These are phyloP conservation scores for Exophiala mesophila DNA, from an alignment of 2,329 filamentous ascomycete genomes.

Conservation along the genomic window DNA sequence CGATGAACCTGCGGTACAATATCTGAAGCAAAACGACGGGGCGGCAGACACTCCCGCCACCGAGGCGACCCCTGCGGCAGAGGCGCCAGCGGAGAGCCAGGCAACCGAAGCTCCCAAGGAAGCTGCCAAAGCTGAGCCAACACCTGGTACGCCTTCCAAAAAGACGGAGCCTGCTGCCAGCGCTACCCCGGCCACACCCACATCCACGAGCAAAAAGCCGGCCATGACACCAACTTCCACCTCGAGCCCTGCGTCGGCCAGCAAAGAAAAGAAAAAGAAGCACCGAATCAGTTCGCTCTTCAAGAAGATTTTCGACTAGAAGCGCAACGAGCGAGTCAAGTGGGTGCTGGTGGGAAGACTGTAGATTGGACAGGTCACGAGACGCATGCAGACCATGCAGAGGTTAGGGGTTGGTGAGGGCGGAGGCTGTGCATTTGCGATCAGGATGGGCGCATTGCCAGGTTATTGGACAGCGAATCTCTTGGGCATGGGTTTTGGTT, in stretches of 20 bases:
- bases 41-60: slow-evolving; percentile 4
- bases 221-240: slow-evolving; percentile 29
- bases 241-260: slow-evolving; percentile 23
- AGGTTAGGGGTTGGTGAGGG: neutral
- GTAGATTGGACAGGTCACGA: too few species aligned
- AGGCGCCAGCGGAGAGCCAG: slow-evolving; percentile 2
- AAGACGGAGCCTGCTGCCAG: slow-evolving; percentile 12
- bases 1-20: slow-evolving; percentile 25
- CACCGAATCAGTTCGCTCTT: slow-evolving; percentile 61
- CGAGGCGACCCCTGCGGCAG: slow-evolving; percentile 3
- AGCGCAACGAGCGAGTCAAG: neutral
- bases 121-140: slow-evolving; percentile 5
- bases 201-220: slow-evolving; percentile 16
- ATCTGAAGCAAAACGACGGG: slow-evolving; percentile 24
- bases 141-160: slow-evolving; percentile 19
- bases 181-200: slow-evolving; percentile 11
- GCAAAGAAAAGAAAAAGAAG: slow-evolving; percentile 62
- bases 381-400: too few species aligned
- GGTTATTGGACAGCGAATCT: slow-evolving; percentile 18
- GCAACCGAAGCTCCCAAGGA: slow-evolving; percentile 12
- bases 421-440: neutral
- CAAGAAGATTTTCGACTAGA: slow-evolving; percentile 50
- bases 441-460: slow-evolving; percentile 16
- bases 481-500: slow-evolving; percentile 15
- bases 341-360: slow-evolving; percentile 2